These are phyloP conservation scores for Cercophora samala DNA, from an alignment of 495 filamentous ascomycete species.

Conservation along the genomic window DNA sequence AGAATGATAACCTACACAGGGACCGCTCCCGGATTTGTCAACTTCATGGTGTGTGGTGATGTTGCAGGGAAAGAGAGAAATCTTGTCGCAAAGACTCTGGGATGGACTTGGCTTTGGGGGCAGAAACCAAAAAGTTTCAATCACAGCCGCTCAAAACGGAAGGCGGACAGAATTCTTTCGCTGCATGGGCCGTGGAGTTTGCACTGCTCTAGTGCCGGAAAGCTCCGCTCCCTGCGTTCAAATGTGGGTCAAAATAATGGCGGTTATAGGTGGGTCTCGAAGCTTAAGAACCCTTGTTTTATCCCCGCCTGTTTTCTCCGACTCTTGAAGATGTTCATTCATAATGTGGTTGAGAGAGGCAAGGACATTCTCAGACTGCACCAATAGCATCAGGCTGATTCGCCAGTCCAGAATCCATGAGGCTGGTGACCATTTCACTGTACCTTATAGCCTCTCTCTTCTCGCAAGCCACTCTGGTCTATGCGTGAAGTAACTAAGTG, in stretches of 20 bases:
- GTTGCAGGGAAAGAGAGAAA: conserved; percentile 7
- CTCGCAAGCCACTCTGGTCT: no score
- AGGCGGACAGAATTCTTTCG: conserved; percentile 18
- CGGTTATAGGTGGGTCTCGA: neutral
- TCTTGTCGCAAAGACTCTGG: conserved; percentile 5
- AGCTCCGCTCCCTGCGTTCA: conserved; percentile 5
- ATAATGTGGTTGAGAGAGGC: no score
- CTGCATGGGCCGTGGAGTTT: neutral
- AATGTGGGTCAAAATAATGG: neutral
- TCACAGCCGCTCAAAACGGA: conserved; percentile 12
- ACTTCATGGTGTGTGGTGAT: conserved; percentile 61
- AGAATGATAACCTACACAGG: conserved; percentile 58
- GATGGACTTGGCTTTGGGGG: conserved; percentile 12
- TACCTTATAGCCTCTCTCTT: no score
- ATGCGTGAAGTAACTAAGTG: no score
- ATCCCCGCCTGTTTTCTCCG: neutral
- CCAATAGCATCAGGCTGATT: no score
- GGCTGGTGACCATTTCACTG: no score
- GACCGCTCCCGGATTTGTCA: conserved; percentile 81
- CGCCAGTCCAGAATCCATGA: no score
- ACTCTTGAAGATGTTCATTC: neutral
- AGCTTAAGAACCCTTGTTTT: neutral
- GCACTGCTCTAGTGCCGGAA: conserved; percentile 1
- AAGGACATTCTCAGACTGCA: no score
- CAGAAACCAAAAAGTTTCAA: conserved; percentile 30